Percentiles rank a stretch among this genome's conserved stretches.
These are phyloP conservation scores for Quercus alba DNA, from an alignment of 306 rosid species.

Conservation along the genomic window DNA sequence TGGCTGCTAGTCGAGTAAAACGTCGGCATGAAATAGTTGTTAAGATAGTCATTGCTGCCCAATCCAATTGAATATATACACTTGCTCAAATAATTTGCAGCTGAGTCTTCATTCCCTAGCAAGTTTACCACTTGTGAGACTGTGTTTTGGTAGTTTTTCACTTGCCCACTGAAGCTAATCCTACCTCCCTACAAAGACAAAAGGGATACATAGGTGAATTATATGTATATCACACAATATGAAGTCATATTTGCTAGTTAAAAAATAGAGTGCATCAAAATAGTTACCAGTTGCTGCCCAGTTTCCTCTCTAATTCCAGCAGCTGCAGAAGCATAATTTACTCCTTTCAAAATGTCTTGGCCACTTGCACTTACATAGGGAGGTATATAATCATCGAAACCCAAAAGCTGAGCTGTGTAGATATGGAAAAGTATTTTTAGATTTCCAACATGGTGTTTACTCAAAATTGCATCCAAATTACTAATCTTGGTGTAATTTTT, in stretches of 20 bases:
- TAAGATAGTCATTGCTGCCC: conserved; percentile 96
- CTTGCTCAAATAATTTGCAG: conserved; percentile 61
- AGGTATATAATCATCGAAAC: conserved; percentile 67
- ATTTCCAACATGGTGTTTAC: neutral
- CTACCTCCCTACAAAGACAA: conserved; percentile 61
- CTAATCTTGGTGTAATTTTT: neutral
- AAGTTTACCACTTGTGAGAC: conserved; percentile 67
- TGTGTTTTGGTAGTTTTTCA: conserved; percentile 59
- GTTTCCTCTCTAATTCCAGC: conserved; percentile 98
- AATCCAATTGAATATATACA: conserved; percentile 85
- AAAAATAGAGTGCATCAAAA: neutral
- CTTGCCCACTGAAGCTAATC: conserved; percentile 83
- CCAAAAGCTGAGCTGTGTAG: conserved; percentile 69
- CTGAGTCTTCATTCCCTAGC: conserved; percentile 50
- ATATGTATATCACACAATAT: neutral
- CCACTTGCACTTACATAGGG: conserved; percentile 62
- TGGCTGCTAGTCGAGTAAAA: conserved; percentile 54
- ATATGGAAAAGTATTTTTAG: neutral
- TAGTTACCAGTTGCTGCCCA: conserved; percentile 77
- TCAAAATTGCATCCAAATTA: neutral
- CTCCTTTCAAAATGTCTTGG: conserved; percentile 64
- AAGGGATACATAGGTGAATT: neutral
- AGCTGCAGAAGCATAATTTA: conserved; percentile 95
- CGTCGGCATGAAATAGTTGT: conserved; percentile 93
- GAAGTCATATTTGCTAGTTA: neutral